Conservation (phyloP, 2,329 filamentous ascomycete species). For the Cercospora brassicicola region DNA sequence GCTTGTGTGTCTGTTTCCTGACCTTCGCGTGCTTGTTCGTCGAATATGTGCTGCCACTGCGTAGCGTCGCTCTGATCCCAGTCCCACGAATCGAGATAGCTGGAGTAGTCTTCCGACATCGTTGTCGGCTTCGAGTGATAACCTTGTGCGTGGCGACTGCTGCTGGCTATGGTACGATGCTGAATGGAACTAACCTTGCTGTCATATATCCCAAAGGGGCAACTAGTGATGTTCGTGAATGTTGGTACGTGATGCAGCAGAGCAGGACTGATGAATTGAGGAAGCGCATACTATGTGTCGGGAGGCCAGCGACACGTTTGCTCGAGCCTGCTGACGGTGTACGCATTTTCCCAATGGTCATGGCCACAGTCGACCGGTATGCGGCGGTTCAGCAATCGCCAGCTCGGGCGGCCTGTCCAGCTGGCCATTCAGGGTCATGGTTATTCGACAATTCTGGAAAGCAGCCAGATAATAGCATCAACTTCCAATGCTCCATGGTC, state of each 20-base stretch:
- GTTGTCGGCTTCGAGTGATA: neutral
- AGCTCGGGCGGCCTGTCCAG: neutral
- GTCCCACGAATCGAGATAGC: conserved; percentile 2
- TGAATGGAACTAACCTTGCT: neutral
- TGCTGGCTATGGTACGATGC: neutral
- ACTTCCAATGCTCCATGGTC: neutral
- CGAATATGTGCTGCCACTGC: conserved; percentile 10
- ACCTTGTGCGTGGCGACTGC: neutral
- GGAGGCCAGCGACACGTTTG: neutral
- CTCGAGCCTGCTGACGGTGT: neutral
- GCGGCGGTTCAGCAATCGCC: neutral
- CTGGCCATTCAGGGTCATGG: neutral
- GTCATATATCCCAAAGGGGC: neutral
- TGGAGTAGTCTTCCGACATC: conserved; percentile 2
- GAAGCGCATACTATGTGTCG: neutral
- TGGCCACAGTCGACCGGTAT: neutral
- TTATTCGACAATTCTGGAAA: neutral
- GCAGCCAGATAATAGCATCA: neutral
- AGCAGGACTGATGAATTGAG: neutral
- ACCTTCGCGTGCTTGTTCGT: neutral
- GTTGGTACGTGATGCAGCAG: neutral
- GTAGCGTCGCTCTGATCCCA: neutral
- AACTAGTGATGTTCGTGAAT: neutral
- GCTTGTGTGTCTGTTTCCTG: neutral
- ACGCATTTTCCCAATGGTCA: neutral